These are phyloP conservation scores for Wickerhamomyces strasburgensis DNA, from an alignment of 805 yeast genomes.

Conservation along the genomic window DNA sequence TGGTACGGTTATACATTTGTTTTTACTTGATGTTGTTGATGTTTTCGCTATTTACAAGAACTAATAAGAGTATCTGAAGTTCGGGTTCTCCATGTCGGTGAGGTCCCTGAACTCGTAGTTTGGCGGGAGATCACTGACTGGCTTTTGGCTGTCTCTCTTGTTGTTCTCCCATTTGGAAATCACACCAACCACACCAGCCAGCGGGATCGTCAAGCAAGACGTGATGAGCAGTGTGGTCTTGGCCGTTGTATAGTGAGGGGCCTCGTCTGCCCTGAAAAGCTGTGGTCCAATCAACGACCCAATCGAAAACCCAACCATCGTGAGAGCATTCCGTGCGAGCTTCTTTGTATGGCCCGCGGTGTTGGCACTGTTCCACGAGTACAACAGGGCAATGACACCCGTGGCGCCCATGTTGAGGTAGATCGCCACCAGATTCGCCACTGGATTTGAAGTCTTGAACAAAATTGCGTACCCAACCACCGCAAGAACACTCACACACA, in stretches of 20 bases:
- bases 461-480: constrained; percentile 46
- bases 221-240: constrained; percentile 51
- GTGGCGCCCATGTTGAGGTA: constrained; percentile 52
- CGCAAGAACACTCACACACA: constrained; percentile 40
- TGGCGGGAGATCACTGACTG: constrained; percentile 23
- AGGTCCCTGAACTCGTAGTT: constrained; percentile 48
- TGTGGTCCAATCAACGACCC: constrained; percentile 64
- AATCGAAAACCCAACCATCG: constrained; percentile 54
- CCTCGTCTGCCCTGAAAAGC: constrained; percentile 44
- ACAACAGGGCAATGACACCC: constrained; percentile 51
- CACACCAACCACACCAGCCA: constrained; percentile 38
- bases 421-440: constrained; percentile 45
- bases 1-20: too few species aligned
- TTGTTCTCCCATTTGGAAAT: constrained; percentile 45
- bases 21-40: too few species aligned
- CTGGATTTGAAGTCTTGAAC: constrained; percentile 32
- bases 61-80: constrained; percentile 45
- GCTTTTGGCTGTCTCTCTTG: constrained; percentile 38
- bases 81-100: constrained; percentile 54
- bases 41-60: too few species aligned
- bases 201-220: constrained; percentile 41
- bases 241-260: constrained; percentile 54
- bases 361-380: constrained; percentile 58
- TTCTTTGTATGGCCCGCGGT: constrained; percentile 61
- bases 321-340: constrained; percentile 46